Conservation (phyloP, 345 rosid species). For the Corchorus olitorius region DNA sequence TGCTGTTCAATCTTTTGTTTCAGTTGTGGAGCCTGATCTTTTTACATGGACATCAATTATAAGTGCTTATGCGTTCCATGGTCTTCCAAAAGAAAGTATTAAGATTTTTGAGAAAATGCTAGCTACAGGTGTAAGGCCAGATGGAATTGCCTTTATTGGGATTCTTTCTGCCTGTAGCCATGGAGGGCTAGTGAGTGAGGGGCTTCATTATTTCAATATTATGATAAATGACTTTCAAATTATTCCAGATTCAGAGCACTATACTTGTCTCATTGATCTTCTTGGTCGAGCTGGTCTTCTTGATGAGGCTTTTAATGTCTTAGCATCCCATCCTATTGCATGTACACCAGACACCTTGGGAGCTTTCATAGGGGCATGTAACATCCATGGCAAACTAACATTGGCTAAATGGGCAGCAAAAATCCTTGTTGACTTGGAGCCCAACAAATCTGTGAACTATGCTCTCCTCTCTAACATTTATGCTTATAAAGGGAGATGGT, state of each 20-base stretch:
- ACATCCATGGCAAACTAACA: constrained; percentile 43
- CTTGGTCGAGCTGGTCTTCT: constrained; percentile 72
- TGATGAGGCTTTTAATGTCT: constrained; percentile 50
- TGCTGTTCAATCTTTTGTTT: constrained; percentile 54
- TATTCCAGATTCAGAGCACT: constrained; percentile 60
- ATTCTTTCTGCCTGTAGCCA: constrained; percentile 74
- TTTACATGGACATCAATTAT: constrained; percentile 70
- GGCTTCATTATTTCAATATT: constrained; percentile 54
- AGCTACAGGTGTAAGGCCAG: constrained; percentile 50
- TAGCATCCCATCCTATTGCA: constrained; percentile 47
- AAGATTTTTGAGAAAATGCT: constrained; percentile 50
- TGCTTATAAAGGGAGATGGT: constrained; percentile 67
- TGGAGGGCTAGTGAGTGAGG: constrained; percentile 62
- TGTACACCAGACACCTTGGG: constrained; percentile 45
- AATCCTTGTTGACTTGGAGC: constrained; percentile 58
- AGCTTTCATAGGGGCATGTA: constrained; percentile 71
- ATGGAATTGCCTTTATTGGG: constrained; percentile 56
- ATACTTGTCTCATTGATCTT: constrained; percentile 62
- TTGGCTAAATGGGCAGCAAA: constrained; percentile 54
- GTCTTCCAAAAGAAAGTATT: constrained; percentile 52
- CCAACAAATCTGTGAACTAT: constrained; percentile 56
- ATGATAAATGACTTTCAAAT: constrained; percentile 51
- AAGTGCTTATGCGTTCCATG: constrained; percentile 61
- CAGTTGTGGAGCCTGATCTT: constrained; percentile 49
- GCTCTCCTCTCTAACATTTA: constrained; percentile 56